Evolutionary conservation across 2,329 filamentous ascomycete genomes (phyloP), one percentile per base, ranked within the genome.

Genomic region (Diaporthe sp.): DNA sequence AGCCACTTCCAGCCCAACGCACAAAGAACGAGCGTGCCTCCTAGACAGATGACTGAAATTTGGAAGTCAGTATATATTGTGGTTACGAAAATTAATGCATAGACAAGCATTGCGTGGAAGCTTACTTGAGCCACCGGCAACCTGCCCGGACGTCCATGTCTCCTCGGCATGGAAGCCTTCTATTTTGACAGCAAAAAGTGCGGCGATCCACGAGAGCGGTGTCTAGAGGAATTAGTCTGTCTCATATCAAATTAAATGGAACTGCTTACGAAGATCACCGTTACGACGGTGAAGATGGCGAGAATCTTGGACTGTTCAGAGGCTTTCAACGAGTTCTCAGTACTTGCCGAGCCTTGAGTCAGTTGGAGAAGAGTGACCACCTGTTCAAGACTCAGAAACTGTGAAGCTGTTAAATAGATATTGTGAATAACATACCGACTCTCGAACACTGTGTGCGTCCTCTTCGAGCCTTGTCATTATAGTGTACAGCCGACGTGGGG

Each of bases 261-360:
- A 20, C 9, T 2, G 4, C 67, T 42, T 22, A 71, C n/a, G 10
- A 71, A 71, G 13, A 71, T 71, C 13, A 57, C 67, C 4, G n/a
- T 58, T 3, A 71, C 67, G 5, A 71, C 61, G 17, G 61, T 67
- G 20, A 67, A 57, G 22, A 71, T 44, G 15, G 51, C 51, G n/a
- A 71, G 51, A 31, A 71, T 71, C 51, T 71, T 71, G n/a, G 67
- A 71, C 51, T 71, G 67, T 10, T 71, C 25, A 6, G 67, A 71
- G 4, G 67, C 51, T 22, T 58, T 71, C 37, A 71, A 17, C 17
- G 49, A 37, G 17, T 71, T 71, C 25, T 71, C 51, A 22, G 51
- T 71, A 22, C 67, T 71, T 20, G 67, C 67, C 17, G 49, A 53
- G 31, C 67, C 49, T n/a, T 57, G 51, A 7, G 67, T 71, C n/a